phyloP scores from a whole-genome alignment of 805 yeast species.

The Candida easanensis region DNA sequence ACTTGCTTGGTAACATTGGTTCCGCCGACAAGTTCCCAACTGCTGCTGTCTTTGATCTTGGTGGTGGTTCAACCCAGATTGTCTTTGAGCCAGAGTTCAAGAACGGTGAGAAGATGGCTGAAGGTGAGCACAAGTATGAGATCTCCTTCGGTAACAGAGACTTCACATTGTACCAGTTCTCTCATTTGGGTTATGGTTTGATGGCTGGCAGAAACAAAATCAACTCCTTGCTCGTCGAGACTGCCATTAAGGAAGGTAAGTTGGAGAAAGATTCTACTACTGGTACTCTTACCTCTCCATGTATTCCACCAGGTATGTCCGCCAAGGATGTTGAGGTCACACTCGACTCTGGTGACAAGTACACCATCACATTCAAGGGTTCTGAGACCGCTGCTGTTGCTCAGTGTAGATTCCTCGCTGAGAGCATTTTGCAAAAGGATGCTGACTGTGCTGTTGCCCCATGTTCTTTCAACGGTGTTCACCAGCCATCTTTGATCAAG shows the following conservation, averaged over 20 bases:
- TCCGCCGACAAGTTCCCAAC: conserved; percentile 69
- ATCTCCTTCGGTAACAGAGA: conserved; percentile 78
- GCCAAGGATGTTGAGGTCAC: conserved; percentile 64
- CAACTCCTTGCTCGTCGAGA: conserved; percentile 59
- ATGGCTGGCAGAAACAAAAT: conserved; percentile 90
- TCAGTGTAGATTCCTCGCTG: conserved; percentile 86
- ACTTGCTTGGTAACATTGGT: conserved; percentile 91
- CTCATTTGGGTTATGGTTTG: conserved; percentile 94
- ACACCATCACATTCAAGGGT: conserved; percentile 62
- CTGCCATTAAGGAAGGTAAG: conserved; percentile 41
- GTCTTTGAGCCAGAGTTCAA: conserved; percentile 90
- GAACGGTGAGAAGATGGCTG: conserved; percentile 59
- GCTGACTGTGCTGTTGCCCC: conserved; percentile 70
- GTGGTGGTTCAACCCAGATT: conserved; percentile 98
- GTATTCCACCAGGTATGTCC: conserved; percentile 75
- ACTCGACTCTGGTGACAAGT: conserved; percentile 42
- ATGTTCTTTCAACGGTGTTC: conserved; percentile 95
- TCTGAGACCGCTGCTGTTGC: conserved; percentile 64
- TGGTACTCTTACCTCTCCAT: conserved; percentile 65
- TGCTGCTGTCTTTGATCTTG: conserved; percentile 95
- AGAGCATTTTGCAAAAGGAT: conserved; percentile 79
- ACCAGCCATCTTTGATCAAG: conserved; percentile 86
- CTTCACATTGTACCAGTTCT: conserved; percentile 84
- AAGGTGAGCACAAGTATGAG: conserved; percentile 85
- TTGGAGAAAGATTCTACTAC: conserved; percentile 40